Conservation (phyloP, 2,329 filamentous ascomycete genomes). For the Epichloe bromicola region DNA sequence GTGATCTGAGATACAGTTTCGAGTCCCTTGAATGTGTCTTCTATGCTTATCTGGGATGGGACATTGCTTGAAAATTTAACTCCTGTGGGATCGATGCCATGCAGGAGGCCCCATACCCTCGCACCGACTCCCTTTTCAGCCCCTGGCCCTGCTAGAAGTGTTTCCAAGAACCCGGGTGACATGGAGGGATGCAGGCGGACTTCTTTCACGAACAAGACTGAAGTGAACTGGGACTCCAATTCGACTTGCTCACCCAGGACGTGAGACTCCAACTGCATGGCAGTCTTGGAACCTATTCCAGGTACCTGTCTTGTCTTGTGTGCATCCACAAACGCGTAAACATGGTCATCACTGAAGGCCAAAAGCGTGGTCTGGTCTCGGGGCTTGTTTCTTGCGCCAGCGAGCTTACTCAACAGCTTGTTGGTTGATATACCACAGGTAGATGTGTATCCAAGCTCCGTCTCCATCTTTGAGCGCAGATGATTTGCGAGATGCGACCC, state of each 20-base stretch:
- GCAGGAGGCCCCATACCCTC: conserved; percentile 64
- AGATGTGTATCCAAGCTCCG: conserved; percentile 70
- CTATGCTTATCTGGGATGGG: conserved; percentile 84
- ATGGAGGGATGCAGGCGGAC: conserved; percentile 52
- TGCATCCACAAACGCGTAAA: conserved; percentile 57
- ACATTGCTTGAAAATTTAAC: conserved; percentile 60
- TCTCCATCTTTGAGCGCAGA: conserved; percentile 59
- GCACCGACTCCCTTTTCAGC: conserved; percentile 57
- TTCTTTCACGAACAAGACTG: conserved; percentile 47
- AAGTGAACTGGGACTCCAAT: conserved; percentile 23
- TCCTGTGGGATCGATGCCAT: conserved; percentile 65
- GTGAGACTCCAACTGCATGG: conserved; percentile 36
- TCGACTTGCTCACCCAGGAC: conserved; percentile 26
- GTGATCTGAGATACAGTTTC: conserved; percentile 49
- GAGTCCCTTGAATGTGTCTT: conserved; percentile 74
- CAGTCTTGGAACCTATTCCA: conserved; percentile 65
- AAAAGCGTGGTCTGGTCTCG: conserved; percentile 75
- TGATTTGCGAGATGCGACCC: conserved; percentile 72
- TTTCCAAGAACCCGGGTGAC: conserved; percentile 51
- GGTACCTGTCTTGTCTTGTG: conserved; percentile 72
- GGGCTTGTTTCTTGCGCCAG: conserved; percentile 74
- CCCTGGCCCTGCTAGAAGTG: conserved; percentile 56
- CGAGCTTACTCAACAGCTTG: conserved; percentile 76
- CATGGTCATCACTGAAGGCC: conserved; percentile 44
- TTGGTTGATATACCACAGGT: conserved; percentile 81